These are phyloP conservation scores for Dysphania ambrosioides DNA, from an alignment of 148 eudicot species.

Conservation along the genomic window DNA sequence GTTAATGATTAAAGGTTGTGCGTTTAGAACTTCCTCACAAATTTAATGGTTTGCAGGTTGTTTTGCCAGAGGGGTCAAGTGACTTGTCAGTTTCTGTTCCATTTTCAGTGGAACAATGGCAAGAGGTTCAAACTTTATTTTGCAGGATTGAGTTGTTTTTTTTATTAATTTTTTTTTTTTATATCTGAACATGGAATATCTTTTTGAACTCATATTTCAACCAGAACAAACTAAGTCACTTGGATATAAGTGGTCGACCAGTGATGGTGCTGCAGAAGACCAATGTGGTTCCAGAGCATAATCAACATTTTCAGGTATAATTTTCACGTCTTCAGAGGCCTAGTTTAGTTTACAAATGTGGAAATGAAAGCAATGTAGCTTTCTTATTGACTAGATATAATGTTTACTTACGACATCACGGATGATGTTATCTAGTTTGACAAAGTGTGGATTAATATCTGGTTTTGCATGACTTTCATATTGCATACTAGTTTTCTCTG, in stretches of 20 bases:
- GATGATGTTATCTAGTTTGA: background rate
- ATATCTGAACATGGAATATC: conserved; percentile 6
- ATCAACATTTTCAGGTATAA: conserved; percentile 76
- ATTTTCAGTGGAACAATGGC: conserved; percentile 62
- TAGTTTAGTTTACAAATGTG: background rate
- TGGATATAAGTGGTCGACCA: conserved; percentile 90
- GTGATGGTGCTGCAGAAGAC: conserved; percentile 70
- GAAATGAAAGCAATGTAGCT: background rate
- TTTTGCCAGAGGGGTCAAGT: conserved; percentile 91
- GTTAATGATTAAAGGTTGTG: background rate
- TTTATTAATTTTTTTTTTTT: background rate
- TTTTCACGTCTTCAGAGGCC: background rate
- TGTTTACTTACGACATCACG: background rate
- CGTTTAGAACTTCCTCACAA: background rate
- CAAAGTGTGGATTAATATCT: background rate
- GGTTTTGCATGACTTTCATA: background rate
- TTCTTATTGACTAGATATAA: background rate
- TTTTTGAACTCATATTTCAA: conserved; percentile 22
- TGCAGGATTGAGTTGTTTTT: background rate
- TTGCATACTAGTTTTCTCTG: background rate
- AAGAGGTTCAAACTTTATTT: conserved; percentile 53
- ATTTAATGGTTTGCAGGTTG: conserved; percentile 53
- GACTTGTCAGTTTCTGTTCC: conserved; percentile 78
- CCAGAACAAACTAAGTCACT: conserved; percentile 77
- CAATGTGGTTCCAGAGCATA: conserved; percentile 81